Evolutionary conservation across 2,329 filamentous ascomycete species (phyloP).

Genomic region (Stagonosporopsis tanaceti): DNA sequence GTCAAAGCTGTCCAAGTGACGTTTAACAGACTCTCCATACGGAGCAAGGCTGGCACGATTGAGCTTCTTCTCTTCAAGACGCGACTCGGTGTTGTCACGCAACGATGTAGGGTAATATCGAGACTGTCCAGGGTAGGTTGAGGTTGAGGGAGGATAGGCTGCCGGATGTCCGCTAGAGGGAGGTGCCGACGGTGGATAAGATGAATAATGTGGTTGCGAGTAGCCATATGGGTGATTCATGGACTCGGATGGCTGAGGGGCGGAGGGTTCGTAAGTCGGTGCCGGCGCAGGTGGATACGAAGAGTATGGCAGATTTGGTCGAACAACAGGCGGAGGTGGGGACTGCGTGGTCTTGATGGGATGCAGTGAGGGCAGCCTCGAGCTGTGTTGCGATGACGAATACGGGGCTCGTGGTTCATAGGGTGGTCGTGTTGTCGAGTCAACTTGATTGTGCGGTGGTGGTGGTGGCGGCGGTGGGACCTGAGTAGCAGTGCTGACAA

Average conservation of each 20-base stretch:
- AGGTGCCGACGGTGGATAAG: conserved; percentile 52
- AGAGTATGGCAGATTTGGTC: conserved; percentile 37
- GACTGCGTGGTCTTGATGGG: conserved; percentile 49
- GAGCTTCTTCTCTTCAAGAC: conserved; percentile 49
- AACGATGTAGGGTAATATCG: conserved; percentile 47
- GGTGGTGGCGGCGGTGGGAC: conserved; percentile 42
- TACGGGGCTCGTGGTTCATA: conserved; percentile 41
- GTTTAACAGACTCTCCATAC: conserved; percentile 64
- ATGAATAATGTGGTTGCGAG: conserved; percentile 51
- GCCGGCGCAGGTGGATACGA: conserved; percentile 46
- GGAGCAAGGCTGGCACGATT: conserved; percentile 43
- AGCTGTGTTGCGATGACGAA: conserved; percentile 39
- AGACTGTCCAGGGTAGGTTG: conserved; percentile 51
- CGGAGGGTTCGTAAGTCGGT: conserved; percentile 47
- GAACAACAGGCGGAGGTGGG: conserved; percentile 37
- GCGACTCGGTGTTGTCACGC: conserved; percentile 48
- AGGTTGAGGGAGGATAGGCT: conserved; percentile 53
- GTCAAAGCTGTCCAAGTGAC: conserved; percentile 70
- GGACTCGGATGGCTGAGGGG: conserved; percentile 46
- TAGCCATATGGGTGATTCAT: conserved; percentile 54
- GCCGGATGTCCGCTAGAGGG: conserved; percentile 46
- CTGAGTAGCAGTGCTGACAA: conserved; percentile 32
- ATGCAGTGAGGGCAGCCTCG: conserved; percentile 49
- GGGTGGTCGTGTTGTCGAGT: conserved; percentile 39
- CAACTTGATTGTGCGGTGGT: conserved; percentile 28